Evolutionary conservation across 129 eudicot species (phyloP).

Genomic region (Chrysanthemum lavandulifolium): DNA sequence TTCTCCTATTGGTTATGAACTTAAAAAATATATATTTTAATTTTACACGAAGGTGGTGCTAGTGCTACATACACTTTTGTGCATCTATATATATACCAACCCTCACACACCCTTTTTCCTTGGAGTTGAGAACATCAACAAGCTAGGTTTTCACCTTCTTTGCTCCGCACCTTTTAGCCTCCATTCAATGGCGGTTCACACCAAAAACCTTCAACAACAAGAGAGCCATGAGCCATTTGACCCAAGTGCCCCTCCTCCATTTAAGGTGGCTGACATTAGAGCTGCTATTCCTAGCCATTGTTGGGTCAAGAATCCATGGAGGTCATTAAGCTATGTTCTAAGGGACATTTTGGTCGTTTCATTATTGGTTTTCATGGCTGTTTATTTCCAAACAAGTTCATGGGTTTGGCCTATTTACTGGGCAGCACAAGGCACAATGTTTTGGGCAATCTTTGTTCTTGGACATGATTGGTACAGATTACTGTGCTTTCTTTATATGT

Average conservation of each 20-base stretch:
- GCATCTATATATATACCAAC: slow-evolving; percentile 27
- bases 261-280: slow-evolving; percentile 40
- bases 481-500: neutral
- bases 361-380: slow-evolving; percentile 39
- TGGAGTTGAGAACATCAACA: slow-evolving; percentile 22
- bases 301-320: slow-evolving; percentile 45
- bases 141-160: slow-evolving; percentile 4
- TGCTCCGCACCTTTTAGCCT: slow-evolving; percentile 19
- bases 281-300: slow-evolving; percentile 56
- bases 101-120: slow-evolving; percentile 26
- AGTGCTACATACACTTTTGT: neutral
- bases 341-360: slow-evolving; percentile 43
- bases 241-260: slow-evolving; percentile 48
- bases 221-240: slow-evolving; percentile 26
- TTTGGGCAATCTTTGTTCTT: slow-evolving; percentile 86
- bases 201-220: slow-evolving; percentile 6
- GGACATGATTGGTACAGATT: slow-evolving; percentile 70
- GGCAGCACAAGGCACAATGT: slow-evolving; percentile 81
- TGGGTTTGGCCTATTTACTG: slow-evolving; percentile 73
- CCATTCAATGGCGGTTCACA: slow-evolving; percentile 34
- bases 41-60: slow-evolving; percentile 8
- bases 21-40: neutral
- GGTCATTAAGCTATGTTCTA: slow-evolving; percentile 40
- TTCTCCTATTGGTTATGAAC: too few species aligned
- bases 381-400: slow-evolving; percentile 39